These are phyloP conservation scores for Dothideomycetes sp. DNA, from an alignment of 2,329 filamentous ascomycete genomes.

Conservation along the genomic window DNA sequence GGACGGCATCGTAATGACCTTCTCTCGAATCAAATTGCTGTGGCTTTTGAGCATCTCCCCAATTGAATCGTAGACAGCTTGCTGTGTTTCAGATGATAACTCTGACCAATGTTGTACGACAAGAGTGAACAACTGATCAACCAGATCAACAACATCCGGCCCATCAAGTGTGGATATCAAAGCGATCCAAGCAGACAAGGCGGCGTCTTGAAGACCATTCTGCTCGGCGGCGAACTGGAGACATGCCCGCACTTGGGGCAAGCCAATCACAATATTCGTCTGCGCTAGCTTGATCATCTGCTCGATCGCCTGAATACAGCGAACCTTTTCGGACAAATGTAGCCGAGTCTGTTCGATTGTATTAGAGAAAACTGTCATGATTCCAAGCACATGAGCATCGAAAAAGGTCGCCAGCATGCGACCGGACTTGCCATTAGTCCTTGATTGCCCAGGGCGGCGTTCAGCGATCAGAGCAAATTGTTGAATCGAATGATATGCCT, in stretches of 20 bases:
- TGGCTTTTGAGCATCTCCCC: constrained; percentile 54
- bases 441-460: constrained; percentile 32
- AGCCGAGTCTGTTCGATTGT: constrained; percentile 52
- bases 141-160: constrained; percentile 65
- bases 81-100: constrained; percentile 51
- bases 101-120: constrained; percentile 68
- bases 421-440: constrained; percentile 33
- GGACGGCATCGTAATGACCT: constrained; percentile 68
- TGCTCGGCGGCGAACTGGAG: constrained; percentile 73
- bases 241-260: constrained; percentile 89
- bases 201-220: constrained; percentile 61
- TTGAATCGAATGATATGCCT: constrained; percentile 40
- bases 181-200: constrained; percentile 74
- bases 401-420: constrained; percentile 64
- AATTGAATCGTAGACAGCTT: constrained; percentile 52
- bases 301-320: constrained; percentile 72
- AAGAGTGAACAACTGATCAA: constrained; percentile 85
- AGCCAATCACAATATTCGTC: constrained; percentile 60
- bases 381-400: constrained; percentile 70
- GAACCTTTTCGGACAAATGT: constrained; percentile 50
- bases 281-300: constrained; percentile 75
- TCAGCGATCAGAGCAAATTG: constrained; percentile 38
- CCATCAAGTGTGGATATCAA: constrained; percentile 66
- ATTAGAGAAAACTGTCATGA: constrained; percentile 74
- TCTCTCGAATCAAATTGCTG: constrained; percentile 48